These are phyloP conservation scores for Fomitopsis betulina DNA, from an alignment of 1,284 basidiomycete species.

Conservation along the genomic window DNA sequence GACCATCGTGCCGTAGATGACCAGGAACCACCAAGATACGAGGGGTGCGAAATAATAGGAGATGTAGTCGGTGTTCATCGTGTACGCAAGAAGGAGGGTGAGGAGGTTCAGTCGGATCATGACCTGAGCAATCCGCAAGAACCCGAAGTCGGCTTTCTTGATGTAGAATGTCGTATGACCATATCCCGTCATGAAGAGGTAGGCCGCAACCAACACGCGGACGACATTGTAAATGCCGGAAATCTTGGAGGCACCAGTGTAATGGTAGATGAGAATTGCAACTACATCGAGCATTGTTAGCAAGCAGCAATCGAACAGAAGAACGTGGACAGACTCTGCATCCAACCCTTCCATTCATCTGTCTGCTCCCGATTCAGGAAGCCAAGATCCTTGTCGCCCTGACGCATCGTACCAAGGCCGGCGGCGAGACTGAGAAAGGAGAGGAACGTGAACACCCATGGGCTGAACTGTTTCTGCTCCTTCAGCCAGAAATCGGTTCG, in stretches of 20 bases:
- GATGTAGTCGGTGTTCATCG: slow-evolving; percentile 88
- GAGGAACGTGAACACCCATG: slow-evolving; percentile 62
- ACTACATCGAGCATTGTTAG: slow-evolving; percentile 38
- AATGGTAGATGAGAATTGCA: slow-evolving; percentile 86
- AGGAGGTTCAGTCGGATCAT: slow-evolving; percentile 81
- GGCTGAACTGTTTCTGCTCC: slow-evolving; percentile 80
- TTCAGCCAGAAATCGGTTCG: slow-evolving; percentile 82
- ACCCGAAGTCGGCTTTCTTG: slow-evolving; percentile 82
- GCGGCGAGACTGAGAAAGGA: slow-evolving; percentile 47
- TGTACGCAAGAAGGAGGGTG: slow-evolving; percentile 77
- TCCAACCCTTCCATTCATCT: slow-evolving; percentile 96
- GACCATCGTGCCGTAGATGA: slow-evolving; percentile 79
- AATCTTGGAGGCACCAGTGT: slow-evolving; percentile 81
- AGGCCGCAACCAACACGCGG: slow-evolving; percentile 82
- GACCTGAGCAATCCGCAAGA: slow-evolving; percentile 71
- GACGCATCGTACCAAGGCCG: slow-evolving; percentile 65
- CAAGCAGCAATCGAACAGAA: background rate
- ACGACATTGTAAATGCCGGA: slow-evolving; percentile 90
- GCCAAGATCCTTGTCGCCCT: slow-evolving; percentile 76
- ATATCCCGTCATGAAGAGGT: slow-evolving; percentile 80
- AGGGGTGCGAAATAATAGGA: slow-evolving; percentile 86
- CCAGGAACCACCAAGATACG: slow-evolving; percentile 80
- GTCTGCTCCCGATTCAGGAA: slow-evolving; percentile 89
- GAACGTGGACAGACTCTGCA: slow-evolving; percentile 68
- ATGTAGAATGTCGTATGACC: slow-evolving; percentile 77